phyloP scores from a whole-genome alignment of 768 basidiomycete genomes.

The Megacollybia marginata region DNA sequence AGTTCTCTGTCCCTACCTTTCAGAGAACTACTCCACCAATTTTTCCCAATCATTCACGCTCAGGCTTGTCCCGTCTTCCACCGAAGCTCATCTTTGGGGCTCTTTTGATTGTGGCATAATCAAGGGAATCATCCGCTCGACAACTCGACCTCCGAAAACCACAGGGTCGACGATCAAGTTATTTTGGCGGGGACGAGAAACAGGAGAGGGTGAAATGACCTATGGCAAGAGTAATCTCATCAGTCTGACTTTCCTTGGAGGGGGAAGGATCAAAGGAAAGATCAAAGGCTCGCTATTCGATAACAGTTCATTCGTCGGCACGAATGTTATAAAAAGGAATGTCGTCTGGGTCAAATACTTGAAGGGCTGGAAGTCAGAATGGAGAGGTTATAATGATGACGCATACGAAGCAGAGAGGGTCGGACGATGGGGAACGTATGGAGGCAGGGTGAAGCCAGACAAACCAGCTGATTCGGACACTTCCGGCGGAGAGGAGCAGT shows the following conservation, averaged over 20 bases:
- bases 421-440: constrained; percentile 14
- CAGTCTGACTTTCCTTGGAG: constrained; percentile 14
- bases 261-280: constrained; percentile 12
- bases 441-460: constrained; percentile 8
- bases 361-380: constrained; percentile 13
- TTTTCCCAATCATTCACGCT: not conserved
- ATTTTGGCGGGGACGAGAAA: constrained; percentile 16
- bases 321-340: constrained; percentile 3
- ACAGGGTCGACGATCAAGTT: constrained; percentile 8
- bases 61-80: constrained; percentile 10
- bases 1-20: not conserved
- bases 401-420: constrained; percentile 11
- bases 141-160: constrained; percentile 3
- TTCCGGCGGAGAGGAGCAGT: not conserved
- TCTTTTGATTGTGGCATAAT: constrained; percentile 18
- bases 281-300: constrained; percentile 10
- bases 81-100: constrained; percentile 17
- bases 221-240: constrained; percentile 11
- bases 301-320: constrained; percentile 14
- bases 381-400: constrained; percentile 11
- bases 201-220: constrained; percentile 10
- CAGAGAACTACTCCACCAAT: not conserved
- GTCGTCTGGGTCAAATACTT: constrained; percentile 2
- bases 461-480: constrained; percentile 9
- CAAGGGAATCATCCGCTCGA: constrained; percentile 16